Percentiles rank a stretch among this genome's conserved stretches.
These are phyloP conservation scores for Boletellus ananiceps DNA, from an alignment of 768 basidiomycete species.

Conservation along the genomic window DNA sequence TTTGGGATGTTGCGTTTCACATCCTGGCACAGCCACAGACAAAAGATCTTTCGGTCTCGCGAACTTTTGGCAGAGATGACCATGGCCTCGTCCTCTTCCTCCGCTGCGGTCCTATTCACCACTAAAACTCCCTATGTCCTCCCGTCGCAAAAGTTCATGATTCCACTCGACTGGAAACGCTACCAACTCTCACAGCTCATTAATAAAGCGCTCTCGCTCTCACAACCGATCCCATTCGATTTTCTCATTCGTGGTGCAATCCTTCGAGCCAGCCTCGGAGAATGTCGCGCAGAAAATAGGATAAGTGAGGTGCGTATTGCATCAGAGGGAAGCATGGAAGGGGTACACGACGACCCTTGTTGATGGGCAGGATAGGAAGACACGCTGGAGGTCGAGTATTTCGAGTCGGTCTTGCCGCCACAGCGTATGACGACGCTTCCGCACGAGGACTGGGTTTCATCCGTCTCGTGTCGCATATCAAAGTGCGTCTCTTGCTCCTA, in stretches of 20 bases:
- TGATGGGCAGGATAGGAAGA: conserved; percentile 56
- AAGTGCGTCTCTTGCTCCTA: conserved; percentile 7
- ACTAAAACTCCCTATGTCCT: conserved; percentile 19
- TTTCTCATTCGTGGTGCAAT: conserved; percentile 86
- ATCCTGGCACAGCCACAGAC: not conserved
- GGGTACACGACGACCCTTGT: conserved; percentile 1
- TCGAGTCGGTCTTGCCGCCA: conserved; percentile 85
- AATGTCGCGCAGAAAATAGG: conserved; percentile 69
- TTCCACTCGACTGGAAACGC: conserved; percentile 86
- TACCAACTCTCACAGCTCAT: conserved; percentile 96
- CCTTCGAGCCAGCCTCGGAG: conserved; percentile 60
- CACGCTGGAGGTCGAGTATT: conserved; percentile 88
- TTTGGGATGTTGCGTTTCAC: too few relatives aligned
- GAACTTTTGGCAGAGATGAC: not conserved
- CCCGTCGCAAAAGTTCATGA: conserved; percentile 79
- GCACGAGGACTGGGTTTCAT: conserved; percentile 94
- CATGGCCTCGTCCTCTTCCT: conserved; percentile 5
- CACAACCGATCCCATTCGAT: conserved; percentile 83
- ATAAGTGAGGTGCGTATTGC: conserved; percentile 54
- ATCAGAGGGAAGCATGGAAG: not conserved
- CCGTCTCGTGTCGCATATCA: conserved; percentile 56
- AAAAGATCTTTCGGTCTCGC: not conserved
- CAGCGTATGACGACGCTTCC: conserved; percentile 73
- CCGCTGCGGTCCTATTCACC: conserved; percentile 17
- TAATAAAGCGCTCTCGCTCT: conserved; percentile 82